Percentiles rank a stretch among this genome's conserved stretches.
phyloP scores from a whole-genome alignment of 1,284 basidiomycete genomes.

The Vanrija humicola region DNA sequence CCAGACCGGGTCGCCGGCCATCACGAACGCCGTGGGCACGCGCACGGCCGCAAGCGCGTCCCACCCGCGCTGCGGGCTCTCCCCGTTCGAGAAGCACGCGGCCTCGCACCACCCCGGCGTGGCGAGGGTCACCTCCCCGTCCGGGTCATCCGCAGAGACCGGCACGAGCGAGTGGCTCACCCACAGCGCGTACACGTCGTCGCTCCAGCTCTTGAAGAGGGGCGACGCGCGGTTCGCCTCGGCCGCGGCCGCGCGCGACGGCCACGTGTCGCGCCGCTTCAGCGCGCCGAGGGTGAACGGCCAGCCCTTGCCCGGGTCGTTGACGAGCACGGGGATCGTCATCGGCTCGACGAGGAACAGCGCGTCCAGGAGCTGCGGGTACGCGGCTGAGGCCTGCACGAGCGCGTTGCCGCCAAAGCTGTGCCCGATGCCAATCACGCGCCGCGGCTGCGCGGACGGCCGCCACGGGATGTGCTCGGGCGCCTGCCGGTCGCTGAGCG shows the following conservation, averaged over 20 bases:
- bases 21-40: constrained; percentile 34
- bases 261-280: constrained; percentile 62
- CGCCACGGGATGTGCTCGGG: constrained; percentile 30
- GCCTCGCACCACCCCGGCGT: constrained; percentile 38
- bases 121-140: constrained; percentile 25
- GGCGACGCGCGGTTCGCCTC: constrained; percentile 53
- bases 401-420: constrained; percentile 72
- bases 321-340: constrained; percentile 23
- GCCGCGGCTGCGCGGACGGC: not conserved
- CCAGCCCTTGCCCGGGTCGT: constrained; percentile 11
- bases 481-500: no score
- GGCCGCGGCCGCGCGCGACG: constrained; percentile 59
- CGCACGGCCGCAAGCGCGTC: constrained; percentile 25
- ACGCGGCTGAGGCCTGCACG: constrained; percentile 58
- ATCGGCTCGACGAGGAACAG: constrained; percentile 75
- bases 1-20: constrained; percentile 29
- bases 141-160: constrained; percentile 14
- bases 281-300: constrained; percentile 53
- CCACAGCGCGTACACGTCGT: constrained; percentile 63
- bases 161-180: constrained; percentile 61
- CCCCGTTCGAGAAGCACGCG: constrained; percentile 29
- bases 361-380: constrained; percentile 66
- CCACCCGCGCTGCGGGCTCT: constrained; percentile 32
- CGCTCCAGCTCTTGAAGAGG: constrained; percentile 50
- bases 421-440: constrained; percentile 64